Base-by-base conservation (phyloP, 805 yeast genomes). In the Wickerhamiella sorbophila region DNA sequence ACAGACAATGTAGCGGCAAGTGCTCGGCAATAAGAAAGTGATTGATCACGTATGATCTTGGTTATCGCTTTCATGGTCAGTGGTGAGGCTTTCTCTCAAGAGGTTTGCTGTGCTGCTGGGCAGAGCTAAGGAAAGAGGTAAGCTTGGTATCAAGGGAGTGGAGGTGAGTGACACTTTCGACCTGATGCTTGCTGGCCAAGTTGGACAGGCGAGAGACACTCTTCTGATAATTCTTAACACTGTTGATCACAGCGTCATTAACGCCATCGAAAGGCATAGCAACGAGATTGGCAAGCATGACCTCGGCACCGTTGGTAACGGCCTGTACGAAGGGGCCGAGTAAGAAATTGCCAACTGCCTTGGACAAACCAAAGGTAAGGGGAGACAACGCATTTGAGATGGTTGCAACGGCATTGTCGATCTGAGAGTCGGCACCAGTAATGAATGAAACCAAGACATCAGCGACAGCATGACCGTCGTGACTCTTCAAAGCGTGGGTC, bases 381-480 rank as follows among this genome's bases (percentile, higher is more conserved):
- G 49, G 50, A 5, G 48, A 46, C 8, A 49, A 46, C 14, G 50
- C 48, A 3, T 42, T 27, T 18, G 44, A 31, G 8, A 43, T 42
- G 24, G 50, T 44, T 6, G 49, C 58, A 26, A 53, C 42, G 36
- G 52, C 51, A 41, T 54, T 55, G 43, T 57, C 60, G 38, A 52
- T 53, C 46, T 55, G 60, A 27, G 57, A 54, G 40, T 56, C 61
- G 21, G 58, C 49, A n/a, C 59, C 60, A 26, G 60, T 53, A 36
- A 57, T 49, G 47, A 19, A 49, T 32, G 51, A 50, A n/a, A 27
- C 38, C 15, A 49, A 21, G 22, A 47, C 48, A 38, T 42, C 46
- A 24, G 48, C 45, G 31, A 34, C 38, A 26, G 45, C 33, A 37
- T 45, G 45, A 10, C 47, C 12, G 38, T 32, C 40, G 39, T 38